Evolutionary conservation across 2,329 filamentous ascomycete species (phyloP).

Genomic region (Apiospora saccharicola): DNA sequence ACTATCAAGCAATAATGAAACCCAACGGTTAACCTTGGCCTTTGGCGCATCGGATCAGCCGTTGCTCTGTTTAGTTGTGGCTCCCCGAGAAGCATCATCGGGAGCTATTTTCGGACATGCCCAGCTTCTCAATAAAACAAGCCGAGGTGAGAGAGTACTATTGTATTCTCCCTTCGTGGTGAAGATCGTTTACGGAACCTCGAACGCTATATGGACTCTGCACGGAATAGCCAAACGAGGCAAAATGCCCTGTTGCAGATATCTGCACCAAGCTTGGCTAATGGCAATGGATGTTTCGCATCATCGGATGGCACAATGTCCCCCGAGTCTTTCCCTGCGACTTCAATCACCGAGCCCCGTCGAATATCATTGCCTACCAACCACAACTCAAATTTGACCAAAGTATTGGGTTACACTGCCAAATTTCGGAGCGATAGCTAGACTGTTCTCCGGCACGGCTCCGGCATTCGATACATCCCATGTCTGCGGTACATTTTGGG

Average conservation of each 20-base stretch:
- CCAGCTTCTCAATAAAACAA: not conserved
- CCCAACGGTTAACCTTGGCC: not conserved
- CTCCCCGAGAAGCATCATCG: not conserved
- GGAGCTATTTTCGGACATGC: not conserved
- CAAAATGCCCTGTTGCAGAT: not conserved
- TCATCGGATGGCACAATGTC: not conserved
- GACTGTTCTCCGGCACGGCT: not conserved
- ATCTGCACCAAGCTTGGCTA: not conserved
- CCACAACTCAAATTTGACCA: not conserved
- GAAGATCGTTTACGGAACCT: not conserved
- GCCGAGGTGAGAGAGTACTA: not conserved
- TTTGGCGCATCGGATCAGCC: not conserved
- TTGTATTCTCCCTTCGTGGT: not conserved
- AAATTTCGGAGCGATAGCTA: not conserved
- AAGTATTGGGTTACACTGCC: not conserved
- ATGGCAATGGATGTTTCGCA: not conserved
- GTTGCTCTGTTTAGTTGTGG: not conserved
- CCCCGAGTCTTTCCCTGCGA: not conserved
- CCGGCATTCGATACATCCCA: not conserved
- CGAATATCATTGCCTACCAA: not conserved
- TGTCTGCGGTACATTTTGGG: not conserved
- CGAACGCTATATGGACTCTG: not conserved
- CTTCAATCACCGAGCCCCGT: not conserved
- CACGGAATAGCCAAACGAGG: not conserved
- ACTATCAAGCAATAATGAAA: slow-evolving; percentile 17